These are phyloP conservation scores for Arachis hypogaea DNA, from an alignment of 306 rosid species.

Conservation along the genomic window DNA sequence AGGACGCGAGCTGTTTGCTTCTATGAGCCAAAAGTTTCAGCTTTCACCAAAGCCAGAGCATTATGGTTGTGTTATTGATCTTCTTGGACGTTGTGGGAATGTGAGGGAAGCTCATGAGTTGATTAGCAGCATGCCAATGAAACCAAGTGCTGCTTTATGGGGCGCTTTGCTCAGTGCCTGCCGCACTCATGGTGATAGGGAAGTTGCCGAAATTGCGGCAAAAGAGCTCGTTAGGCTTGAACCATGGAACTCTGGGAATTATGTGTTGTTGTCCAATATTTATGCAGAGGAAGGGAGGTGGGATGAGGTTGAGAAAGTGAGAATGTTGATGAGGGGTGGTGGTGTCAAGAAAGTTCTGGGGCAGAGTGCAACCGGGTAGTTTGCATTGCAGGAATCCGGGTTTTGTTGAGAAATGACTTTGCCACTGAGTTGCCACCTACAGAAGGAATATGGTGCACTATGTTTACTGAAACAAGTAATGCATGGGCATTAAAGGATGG, in stretches of 20 bases:
- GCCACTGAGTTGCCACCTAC: not conserved
- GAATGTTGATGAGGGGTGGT: conserved; percentile 59
- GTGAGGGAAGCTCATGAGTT: conserved; percentile 63
- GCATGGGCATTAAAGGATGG: conserved; percentile 22
- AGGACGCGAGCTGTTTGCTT: conserved; percentile 65
- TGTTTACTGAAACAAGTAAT: conserved; percentile 1
- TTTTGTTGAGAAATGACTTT: not conserved
- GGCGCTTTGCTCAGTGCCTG: conserved; percentile 87
- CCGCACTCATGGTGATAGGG: conserved; percentile 65
- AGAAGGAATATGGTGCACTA: not conserved
- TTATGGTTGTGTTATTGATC: conserved; percentile 82
- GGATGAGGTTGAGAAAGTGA: conserved; percentile 81
- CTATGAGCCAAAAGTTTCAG: conserved; percentile 48
- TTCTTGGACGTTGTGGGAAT: conserved; percentile 71
- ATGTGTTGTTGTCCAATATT: conserved; percentile 72
- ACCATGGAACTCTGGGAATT: conserved; percentile 86
- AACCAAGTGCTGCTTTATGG: conserved; percentile 80
- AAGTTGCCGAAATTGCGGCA: conserved; percentile 63
- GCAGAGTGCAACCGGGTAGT: conserved; percentile 65
- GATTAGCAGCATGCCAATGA: conserved; percentile 71
- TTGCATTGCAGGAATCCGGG: not conserved
- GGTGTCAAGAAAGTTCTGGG: conserved; percentile 68
- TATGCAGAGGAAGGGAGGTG: conserved; percentile 83
- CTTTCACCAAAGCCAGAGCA: conserved; percentile 74
- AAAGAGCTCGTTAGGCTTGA: conserved; percentile 71